Conservation (phyloP, 2,329 filamentous ascomycete species). For the Exserohilum turcica region DNA sequence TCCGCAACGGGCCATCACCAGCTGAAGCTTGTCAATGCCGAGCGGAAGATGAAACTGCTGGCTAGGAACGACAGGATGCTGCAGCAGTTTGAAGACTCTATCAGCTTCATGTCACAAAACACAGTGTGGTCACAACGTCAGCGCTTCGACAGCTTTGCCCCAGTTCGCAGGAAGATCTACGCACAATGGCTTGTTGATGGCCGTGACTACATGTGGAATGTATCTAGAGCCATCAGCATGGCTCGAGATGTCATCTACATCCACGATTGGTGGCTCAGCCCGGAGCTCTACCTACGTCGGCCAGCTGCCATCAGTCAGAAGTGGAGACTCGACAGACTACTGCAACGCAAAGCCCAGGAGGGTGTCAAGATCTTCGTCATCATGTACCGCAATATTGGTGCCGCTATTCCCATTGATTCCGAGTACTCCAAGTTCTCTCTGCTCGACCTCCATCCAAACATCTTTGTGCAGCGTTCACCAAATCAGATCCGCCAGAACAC, state of each 20-base stretch:
- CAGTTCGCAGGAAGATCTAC: slow-evolving; percentile 82
- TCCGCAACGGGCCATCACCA: slow-evolving; percentile 77
- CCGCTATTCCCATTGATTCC: slow-evolving; percentile 95
- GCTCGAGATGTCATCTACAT: slow-evolving; percentile 98
- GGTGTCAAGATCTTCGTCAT: slow-evolving; percentile 98
- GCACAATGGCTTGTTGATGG: slow-evolving; percentile 97
- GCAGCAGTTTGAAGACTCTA: slow-evolving; percentile 91
- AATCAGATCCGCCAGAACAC: slow-evolving; percentile 99
- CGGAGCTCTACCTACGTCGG: slow-evolving; percentile 91
- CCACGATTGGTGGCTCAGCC: slow-evolving; percentile 98
- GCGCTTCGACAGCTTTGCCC: slow-evolving; percentile 91
- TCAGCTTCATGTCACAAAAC: slow-evolving; percentile 79
- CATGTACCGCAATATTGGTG: slow-evolving; percentile 96
- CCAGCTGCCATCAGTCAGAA: slow-evolving; percentile 96
- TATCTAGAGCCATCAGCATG: slow-evolving; percentile 94
- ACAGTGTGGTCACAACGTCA: slow-evolving; percentile 84
- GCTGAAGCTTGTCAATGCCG: slow-evolving; percentile 85
- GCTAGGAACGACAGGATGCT: slow-evolving; percentile 89
- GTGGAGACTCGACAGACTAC: slow-evolving; percentile 89
- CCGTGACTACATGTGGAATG: slow-evolving; percentile 99
- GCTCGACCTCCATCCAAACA: slow-evolving; percentile 91
- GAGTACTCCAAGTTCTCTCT: slow-evolving; percentile 98
- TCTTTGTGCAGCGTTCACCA: slow-evolving; percentile 93
- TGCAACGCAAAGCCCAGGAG: slow-evolving; percentile 92
- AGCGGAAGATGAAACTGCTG: slow-evolving; percentile 88